Conservation (phyloP, 1,284 basidiomycete species). For the Ustilago curta region DNA sequence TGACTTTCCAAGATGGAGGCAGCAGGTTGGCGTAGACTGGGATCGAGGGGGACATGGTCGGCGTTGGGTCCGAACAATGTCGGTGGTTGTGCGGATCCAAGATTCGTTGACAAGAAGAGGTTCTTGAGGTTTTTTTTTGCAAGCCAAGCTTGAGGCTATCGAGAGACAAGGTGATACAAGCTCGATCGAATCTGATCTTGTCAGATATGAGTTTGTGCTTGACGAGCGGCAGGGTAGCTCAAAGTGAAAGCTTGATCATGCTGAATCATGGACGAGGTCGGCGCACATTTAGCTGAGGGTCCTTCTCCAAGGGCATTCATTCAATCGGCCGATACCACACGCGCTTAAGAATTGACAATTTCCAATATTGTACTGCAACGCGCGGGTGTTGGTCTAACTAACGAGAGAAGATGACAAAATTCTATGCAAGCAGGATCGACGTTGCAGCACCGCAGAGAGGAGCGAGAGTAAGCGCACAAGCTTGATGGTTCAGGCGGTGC, state of each 20-base stretch:
- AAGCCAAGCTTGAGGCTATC: no score
- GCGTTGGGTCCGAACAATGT: no score
- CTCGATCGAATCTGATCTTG: no score
- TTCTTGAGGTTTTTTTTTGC: no score
- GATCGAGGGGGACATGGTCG: slow-evolving; percentile 26
- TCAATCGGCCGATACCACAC: slow-evolving; percentile 11
- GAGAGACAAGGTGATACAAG: no score
- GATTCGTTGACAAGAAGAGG: no score
- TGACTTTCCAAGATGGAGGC: slow-evolving; percentile 73
- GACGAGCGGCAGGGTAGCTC: not conserved
- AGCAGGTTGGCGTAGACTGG: slow-evolving; percentile 55
- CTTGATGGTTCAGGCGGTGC: not conserved
- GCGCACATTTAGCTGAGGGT: slow-evolving; percentile 4
- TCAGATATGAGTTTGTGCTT: not conserved
- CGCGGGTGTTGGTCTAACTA: slow-evolving; percentile 15
- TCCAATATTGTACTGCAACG: not conserved
- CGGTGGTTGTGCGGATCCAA: no score
- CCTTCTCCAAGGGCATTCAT: not conserved
- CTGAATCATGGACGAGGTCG: not conserved
- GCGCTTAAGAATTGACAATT: slow-evolving; percentile 11
- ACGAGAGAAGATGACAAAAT: not conserved
- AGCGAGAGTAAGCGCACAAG: no score
- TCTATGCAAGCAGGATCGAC: slow-evolving; percentile 13
- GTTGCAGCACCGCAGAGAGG: not conserved
- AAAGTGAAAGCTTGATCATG: not conserved